phyloP scores from a whole-genome alignment of 2,329 filamentous ascomycete genomes.

The Knufia petricola region DNA sequence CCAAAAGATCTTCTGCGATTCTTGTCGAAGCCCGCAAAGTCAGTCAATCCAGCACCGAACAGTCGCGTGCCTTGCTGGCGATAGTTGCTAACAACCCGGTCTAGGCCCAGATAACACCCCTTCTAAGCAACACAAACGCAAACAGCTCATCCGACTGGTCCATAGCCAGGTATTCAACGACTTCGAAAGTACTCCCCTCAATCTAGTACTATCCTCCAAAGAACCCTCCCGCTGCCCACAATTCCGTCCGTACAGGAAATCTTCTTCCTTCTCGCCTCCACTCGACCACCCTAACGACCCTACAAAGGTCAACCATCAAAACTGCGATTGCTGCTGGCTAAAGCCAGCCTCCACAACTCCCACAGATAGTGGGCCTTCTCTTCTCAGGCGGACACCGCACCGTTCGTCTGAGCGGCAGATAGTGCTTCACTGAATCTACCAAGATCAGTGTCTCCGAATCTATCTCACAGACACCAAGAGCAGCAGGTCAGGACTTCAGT shows the following conservation, averaged over 20 bases:
- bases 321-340: constrained; percentile 61
- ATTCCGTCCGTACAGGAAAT: constrained; percentile 81
- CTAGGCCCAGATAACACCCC: constrained; percentile 59
- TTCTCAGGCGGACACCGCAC: constrained; percentile 86
- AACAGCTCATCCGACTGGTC: constrained; percentile 65
- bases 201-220: constrained; percentile 50
- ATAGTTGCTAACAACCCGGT: constrained; percentile 1
- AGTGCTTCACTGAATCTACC: constrained; percentile 68
- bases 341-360: constrained; percentile 62
- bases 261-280: constrained; percentile 71
- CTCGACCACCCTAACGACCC: constrained; percentile 80
- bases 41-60: constrained; percentile 31
- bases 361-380: constrained; percentile 85
- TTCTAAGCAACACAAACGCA: constrained; percentile 63
- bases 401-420: constrained; percentile 96
- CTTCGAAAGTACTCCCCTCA: not conserved
- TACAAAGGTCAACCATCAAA: constrained; percentile 47
- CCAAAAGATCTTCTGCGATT: constrained; percentile 82
- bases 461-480: constrained; percentile 5
- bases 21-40: constrained; percentile 92
- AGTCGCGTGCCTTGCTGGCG: not conserved
- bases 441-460: constrained; percentile 19
- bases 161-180: constrained; percentile 31
- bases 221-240: constrained; percentile 50
- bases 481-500: constrained; percentile 14